Evolutionary conservation across 371 early-diverging fungal genomes (phyloP).

Genomic region (Dinochytrium kinnereticum): DNA sequence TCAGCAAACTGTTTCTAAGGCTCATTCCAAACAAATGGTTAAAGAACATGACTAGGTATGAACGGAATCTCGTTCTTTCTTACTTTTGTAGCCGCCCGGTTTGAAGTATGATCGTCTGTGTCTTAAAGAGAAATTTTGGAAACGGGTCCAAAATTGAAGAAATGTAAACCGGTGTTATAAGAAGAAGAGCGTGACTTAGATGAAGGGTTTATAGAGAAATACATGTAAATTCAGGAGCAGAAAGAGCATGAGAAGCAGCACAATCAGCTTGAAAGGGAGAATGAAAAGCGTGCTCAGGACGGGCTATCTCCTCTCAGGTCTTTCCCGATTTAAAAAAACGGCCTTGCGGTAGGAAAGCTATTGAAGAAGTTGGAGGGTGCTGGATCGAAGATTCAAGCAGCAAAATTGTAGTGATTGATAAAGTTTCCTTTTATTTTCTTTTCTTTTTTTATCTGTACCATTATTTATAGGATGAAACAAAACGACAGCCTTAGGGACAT

Average conservation of each 20-base stretch:
- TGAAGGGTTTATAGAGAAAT: conserved; percentile 73
- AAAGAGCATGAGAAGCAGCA: conserved; percentile 74
- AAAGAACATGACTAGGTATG: conserved; percentile 76
- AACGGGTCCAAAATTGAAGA: conserved; percentile 75
- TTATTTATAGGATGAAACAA: conserved; percentile 85
- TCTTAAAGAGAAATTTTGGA: conserved; percentile 69
- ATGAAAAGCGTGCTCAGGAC: conserved; percentile 48
- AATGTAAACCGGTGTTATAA: conserved; percentile 67
- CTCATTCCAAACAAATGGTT: conserved; percentile 77
- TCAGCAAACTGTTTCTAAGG: conserved; percentile 87
- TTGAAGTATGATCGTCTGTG: conserved; percentile 83
- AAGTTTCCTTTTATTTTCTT: conserved; percentile 52
- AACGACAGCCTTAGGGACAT: conserved; percentile 95
- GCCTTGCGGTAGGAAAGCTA: conserved; percentile 65
- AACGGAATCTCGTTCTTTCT: conserved; percentile 11
- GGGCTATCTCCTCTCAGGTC: conserved; percentile 23
- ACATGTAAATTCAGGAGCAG: conserved; percentile 62
- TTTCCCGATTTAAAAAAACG: conserved; percentile 26
- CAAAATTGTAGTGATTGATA: conserved; percentile 75
- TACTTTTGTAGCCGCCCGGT: conserved; percentile 63
- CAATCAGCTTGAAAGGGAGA: conserved; percentile 60
- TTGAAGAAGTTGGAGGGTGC: conserved; percentile 68
- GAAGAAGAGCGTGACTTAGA: conserved; percentile 80
- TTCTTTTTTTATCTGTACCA: background rate
- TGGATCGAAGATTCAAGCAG: conserved; percentile 68